Evolutionary conservation across 805 yeast genomes (phyloP), one percentile per base, ranked within the genome.

Genomic region (Danielia oregonensis): DNA sequence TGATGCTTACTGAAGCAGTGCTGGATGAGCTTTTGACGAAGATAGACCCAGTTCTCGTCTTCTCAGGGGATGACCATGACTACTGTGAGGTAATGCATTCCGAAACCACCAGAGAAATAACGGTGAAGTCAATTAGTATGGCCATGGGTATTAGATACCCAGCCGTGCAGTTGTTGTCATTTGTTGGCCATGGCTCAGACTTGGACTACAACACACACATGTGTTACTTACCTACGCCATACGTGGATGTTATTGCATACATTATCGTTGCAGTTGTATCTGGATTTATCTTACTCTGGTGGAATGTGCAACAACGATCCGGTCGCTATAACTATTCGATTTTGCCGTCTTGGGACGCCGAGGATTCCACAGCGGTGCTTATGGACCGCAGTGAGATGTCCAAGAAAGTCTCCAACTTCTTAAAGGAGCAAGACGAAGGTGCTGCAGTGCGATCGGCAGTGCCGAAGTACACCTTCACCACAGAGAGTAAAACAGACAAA

Each of bases 171-270:
- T 44, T 68, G 23, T 48, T 68, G 11, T 47, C 68, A 1, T 55
- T 48, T 37, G 33, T 17, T 10, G 40, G 36, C 10, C 25, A 35
- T 3, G 36, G 27, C 10, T 23, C 36, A 6, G 15, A 33, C 11
- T 40, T 56, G 25, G 21, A 34, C 22, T 69, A 62, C 46, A 46
- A 51, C n/a, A 68, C 73, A 13, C 47, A 58, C 14, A 51, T 71
- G 17, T 73, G 79, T 48, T 67, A 66, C 49, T 48, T 70, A 22
- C 74, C 72, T 4, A 57, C 57, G 5, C 78, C 79, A 4, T 72
- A 72, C 44, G 36, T 55, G 22, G 70, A 70, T 37, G 56, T 71
- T 1, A 41, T 51, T 8, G 40, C 54, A 34, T 73, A 73, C 45
- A 56, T 66, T 2, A 29, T 52, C 4, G 46, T 63, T 33, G 69